Conservation (phyloP, 177 flowering plant species). For the Tripterygium wilfordii region DNA sequence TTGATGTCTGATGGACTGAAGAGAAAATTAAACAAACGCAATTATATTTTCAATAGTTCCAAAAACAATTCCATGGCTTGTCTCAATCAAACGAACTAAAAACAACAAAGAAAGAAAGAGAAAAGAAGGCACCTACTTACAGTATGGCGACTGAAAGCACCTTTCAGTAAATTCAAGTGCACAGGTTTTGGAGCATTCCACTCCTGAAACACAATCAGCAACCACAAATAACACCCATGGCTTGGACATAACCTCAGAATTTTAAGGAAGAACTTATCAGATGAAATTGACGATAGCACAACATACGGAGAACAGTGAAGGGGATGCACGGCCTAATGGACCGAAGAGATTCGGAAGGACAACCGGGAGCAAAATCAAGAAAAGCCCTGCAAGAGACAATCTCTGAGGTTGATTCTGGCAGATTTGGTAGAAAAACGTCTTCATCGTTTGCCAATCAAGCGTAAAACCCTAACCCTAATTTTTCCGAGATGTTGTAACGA, state of each 20-base stretch:
- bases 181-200: constrained; percentile 89
- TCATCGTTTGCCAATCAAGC: no score
- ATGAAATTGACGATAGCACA: neutral
- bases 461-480: no score
- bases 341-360: constrained; percentile 39
- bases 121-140: constrained; percentile 38
- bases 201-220: constrained; percentile 44
- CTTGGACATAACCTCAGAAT: no score
- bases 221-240: no score
- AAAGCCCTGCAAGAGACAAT: constrained; percentile 23
- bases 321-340: constrained; percentile 50
- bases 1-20: constrained; percentile 37
- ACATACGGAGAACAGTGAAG: constrained; percentile 54
- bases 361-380: constrained; percentile 35
- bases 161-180: constrained; percentile 53
- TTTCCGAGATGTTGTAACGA: no score
- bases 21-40: no score
- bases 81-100: no score
- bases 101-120: neutral
- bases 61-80: no score
- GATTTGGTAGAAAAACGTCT: no score
- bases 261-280: neutral
- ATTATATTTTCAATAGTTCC: no score
- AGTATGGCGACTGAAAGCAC: constrained; percentile 51
- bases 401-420: constrained; percentile 18